Base-by-base conservation (phyloP, 2,329 filamentous ascomycete genomes). In the Thielaviopsis euricoi region DNA sequence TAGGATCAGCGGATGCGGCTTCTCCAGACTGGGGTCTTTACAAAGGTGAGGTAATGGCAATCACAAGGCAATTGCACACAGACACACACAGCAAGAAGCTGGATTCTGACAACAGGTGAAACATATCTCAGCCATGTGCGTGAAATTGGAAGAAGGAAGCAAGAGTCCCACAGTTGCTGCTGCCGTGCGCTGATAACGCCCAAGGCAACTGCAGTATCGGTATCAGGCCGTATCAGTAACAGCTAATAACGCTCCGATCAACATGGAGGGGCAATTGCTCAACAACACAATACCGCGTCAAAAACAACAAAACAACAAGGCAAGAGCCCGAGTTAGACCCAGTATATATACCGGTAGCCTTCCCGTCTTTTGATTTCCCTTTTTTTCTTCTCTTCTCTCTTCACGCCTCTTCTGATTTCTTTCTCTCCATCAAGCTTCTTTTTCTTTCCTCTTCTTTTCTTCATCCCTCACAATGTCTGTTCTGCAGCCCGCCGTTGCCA, bases 401-500 rank as follows among this genome's bases (percentile, higher is more conserved):
- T 51, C 48, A 19, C 48, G 43, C 43, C 26, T 53, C 21, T 53
- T n/a, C n/a, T n/a, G n/a, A n/a, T n/a, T 53, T 50, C 17, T 17
- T 23, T 50, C 17, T 23, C 7, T 13, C 10, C 46, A 6, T 23
- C 46, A 19, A 2, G 6, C 5, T 7, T 19, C 10, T 50, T 50
- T 17, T 50, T 50, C 17, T 21, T 43, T 55, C 29, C 40, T 62
- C 55, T 52, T 53, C 25, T 43, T 59, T 59, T 29, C 56, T 58
- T 25, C 46, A 53, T 19, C 23, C 19, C 23, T 23, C 19, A 55
- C 46, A 29, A 60, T 60, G 58, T 57, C 54, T 57, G 53, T 55
- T 33, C 63, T 66, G 52, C 65, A 71, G 64, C 65, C 63, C 52
- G 65, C 65, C 58, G 68, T 71, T 58, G 62, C 62, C 59, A 71